These are phyloP conservation scores for Phialophora chinensis DNA, from an alignment of 2,329 filamentous ascomycete genomes.

Conservation along the genomic window DNA sequence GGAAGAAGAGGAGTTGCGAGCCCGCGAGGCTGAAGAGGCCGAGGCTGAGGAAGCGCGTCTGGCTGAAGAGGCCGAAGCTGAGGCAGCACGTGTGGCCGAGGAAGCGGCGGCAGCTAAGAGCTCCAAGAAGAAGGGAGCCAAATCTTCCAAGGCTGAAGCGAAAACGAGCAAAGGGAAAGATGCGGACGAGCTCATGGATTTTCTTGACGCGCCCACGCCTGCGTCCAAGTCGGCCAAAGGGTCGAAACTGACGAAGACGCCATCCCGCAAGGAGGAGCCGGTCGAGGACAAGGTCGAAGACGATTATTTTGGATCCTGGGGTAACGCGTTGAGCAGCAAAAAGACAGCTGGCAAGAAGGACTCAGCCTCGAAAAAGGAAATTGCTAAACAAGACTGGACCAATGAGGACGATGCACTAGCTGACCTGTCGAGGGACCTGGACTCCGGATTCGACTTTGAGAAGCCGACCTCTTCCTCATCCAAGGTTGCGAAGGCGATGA, in stretches of 20 bases:
- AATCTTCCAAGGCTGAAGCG: conserved; percentile 36
- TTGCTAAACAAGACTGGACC: conserved; percentile 50
- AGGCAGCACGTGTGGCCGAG: conserved; percentile 43
- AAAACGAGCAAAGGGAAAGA: conserved; percentile 41
- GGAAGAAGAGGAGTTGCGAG: conserved; percentile 43
- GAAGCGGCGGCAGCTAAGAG: conserved; percentile 47
- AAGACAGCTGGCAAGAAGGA: conserved; percentile 48
- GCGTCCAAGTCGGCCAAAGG: conserved; percentile 28
- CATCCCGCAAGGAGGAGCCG: conserved; percentile 40
- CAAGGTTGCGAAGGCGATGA: conserved; percentile 51
- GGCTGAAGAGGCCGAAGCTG: conserved; percentile 45
- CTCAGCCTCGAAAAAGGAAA: conserved; percentile 50
- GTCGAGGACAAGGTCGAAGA: conserved; percentile 34
- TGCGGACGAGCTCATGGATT: conserved; percentile 45
- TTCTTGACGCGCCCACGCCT: conserved; percentile 42
- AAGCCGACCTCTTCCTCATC: conserved; percentile 50
- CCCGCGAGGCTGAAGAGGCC: conserved; percentile 44
- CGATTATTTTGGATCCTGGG: conserved; percentile 42
- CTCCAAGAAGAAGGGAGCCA: conserved; percentile 41
- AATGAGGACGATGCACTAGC: conserved; percentile 50
- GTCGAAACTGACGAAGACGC: conserved; percentile 38
- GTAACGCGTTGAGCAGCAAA: conserved; percentile 37
- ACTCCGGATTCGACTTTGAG: conserved; percentile 44
- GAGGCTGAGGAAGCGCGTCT: conserved; percentile 39
- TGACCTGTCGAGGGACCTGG: conserved; percentile 50